These are phyloP conservation scores for Dactylellina parvicollis DNA, from an alignment of 2,329 filamentous ascomycete species.

Conservation along the genomic window DNA sequence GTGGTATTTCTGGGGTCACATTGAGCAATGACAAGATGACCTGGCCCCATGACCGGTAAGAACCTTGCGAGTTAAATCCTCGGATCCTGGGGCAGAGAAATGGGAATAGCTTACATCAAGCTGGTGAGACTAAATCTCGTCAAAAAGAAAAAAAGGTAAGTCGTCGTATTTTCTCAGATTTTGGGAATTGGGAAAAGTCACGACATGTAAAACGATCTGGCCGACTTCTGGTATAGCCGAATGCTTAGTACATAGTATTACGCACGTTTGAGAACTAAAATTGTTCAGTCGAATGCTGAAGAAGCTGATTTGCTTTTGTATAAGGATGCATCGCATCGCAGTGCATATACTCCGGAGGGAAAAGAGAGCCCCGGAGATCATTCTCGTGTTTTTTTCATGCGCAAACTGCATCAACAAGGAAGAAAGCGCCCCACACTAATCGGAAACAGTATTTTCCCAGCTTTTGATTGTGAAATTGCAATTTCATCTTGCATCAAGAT, in stretches of 20 bases:
- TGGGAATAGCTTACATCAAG: too few relatives aligned
- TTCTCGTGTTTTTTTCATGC: background rate
- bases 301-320: constrained; percentile 6
- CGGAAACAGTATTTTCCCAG: background rate
- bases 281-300: background rate
- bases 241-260: too few relatives aligned
- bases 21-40: constrained; percentile 25
- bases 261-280: too few relatives aligned
- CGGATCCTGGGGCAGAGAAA: too few relatives aligned
- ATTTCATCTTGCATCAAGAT: constrained; percentile 16
- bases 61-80: too few relatives aligned
- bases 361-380: background rate
- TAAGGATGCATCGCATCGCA: constrained; percentile 13
- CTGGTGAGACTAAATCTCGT: too few relatives aligned
- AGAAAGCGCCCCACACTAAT: background rate
- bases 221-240: too few relatives aligned
- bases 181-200: too few relatives aligned
- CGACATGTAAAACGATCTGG: too few relatives aligned
- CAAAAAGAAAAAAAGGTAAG: too few relatives aligned
- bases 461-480: constrained; percentile 2
- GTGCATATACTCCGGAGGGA: background rate
- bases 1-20: constrained; percentile 35
- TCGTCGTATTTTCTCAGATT: too few relatives aligned
- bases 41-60: constrained; percentile 40
- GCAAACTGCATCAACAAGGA: background rate